Evolutionary conservation across 176 grass and related monocot genomes (phyloP), one percentile per base, ranked within the genome.

Genomic region (Paspalum notatum): DNA sequence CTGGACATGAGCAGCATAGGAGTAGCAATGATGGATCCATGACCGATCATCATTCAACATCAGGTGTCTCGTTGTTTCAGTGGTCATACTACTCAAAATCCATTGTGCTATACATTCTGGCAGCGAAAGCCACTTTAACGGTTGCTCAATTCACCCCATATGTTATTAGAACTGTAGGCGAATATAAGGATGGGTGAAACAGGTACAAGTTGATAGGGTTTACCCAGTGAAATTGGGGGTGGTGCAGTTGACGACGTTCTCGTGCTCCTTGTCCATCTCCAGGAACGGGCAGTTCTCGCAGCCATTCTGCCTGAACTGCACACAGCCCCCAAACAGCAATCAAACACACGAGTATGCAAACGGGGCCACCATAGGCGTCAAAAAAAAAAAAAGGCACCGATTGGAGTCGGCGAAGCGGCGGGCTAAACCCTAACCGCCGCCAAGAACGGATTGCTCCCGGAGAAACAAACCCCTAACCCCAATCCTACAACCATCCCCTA

Each of bases 201-300:
- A 61, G 52, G 52, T n/a, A n/a, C 39, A 9, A 42, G n/a, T 4
- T 11, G 9, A 20, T 0, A 2, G 10, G 21, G 46, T 43, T 77
- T 78, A 98, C 96, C 90, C 88, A 32, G 90, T 99, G 81, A 99
- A 99, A 74, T 95, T 99, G 22, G 92, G 92, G 4, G 90, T 99
- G 75, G 96, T 99, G 84, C 96, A 99, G 72, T 91, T 93, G 20
- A 91, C 84, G 18, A 99, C 90, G 12, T 91, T 91, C 24, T 99
- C 92, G 7, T 89, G 81, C 16, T 98, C 95, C 68, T 76, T 99
- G 43, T 99, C 92, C 96, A 99, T 95, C 49, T 99, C 96, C 55
- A 95, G 77, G 68, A 99, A 95, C 5, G 96, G 92, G 86, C 90
- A 99, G 77, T 99, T 99, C 76, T 99, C 96, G 38, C 90, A 99